Evolutionary conservation across 2,329 filamentous ascomycete genomes (phyloP).

Genomic region (Didymella sp.): DNA sequence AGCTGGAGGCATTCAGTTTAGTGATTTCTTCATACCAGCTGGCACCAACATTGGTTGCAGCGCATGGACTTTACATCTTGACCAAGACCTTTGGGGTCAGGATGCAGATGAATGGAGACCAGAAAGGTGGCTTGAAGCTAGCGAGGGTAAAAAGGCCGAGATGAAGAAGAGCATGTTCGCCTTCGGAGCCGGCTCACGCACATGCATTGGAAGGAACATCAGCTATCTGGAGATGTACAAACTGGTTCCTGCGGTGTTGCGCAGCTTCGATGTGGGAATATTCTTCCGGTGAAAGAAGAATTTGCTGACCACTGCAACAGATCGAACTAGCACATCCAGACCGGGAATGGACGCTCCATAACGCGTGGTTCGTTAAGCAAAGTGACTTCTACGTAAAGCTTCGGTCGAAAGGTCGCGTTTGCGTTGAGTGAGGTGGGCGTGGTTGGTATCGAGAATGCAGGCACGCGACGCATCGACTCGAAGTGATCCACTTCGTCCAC

Average conservation of each 20-base stretch:
- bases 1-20: slow-evolving; percentile 36
- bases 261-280: slow-evolving; percentile 21
- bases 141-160: slow-evolving; percentile 21
- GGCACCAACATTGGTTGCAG: slow-evolving; percentile 25
- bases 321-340: slow-evolving; percentile 12
- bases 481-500: background rate
- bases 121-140: slow-evolving; percentile 27
- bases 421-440: background rate
- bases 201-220: slow-evolving; percentile 29
- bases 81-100: slow-evolving; percentile 18
- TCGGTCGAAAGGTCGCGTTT: background rate
- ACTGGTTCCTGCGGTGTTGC: slow-evolving; percentile 22
- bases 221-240: slow-evolving; percentile 30
- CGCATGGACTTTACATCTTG: slow-evolving; percentile 24
- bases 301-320: background rate
- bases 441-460: background rate
- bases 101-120: slow-evolving; percentile 21
- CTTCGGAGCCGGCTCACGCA: slow-evolving; percentile 24
- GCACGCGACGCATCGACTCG: background rate
- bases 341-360: slow-evolving; percentile 20
- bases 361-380: slow-evolving; percentile 27
- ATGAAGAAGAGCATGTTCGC: slow-evolving; percentile 41
- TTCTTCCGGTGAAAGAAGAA: background rate
- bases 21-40: slow-evolving; percentile 7
- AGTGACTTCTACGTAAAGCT: slow-evolving; percentile 16